phyloP scores from a whole-genome alignment of 352 stramenopile species.

The Lagenidium giganteum region DNA sequence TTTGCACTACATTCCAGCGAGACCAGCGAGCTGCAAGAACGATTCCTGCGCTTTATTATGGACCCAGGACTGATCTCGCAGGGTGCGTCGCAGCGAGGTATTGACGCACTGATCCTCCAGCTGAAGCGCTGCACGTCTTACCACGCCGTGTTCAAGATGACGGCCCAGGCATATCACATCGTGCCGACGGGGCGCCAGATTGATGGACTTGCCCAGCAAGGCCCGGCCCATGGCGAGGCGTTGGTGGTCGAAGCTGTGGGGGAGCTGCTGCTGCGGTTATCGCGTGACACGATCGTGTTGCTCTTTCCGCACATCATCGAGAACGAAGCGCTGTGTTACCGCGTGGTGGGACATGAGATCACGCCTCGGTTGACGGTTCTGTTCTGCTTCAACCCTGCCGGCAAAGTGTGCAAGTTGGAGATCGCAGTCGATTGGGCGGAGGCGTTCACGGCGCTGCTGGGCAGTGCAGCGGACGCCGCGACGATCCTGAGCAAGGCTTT shows the following conservation, averaged over 20 bases:
- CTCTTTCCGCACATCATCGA: constrained; percentile 60
- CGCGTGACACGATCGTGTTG: constrained; percentile 62
- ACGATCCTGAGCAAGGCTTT: constrained; percentile 34
- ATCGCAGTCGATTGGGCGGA: constrained; percentile 46
- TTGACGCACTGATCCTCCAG: constrained; percentile 54
- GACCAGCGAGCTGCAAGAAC: constrained; percentile 44
- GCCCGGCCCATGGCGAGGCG: constrained; percentile 8
- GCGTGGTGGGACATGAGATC: constrained; percentile 56
- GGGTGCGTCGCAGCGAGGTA: constrained; percentile 22
- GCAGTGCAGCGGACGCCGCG: constrained; percentile 22
- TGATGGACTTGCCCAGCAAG: too few species aligned
- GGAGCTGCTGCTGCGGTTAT: constrained; percentile 42
- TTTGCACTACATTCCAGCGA: constrained; percentile 67
- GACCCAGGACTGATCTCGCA: constrained; percentile 25
- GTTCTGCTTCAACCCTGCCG: constrained; percentile 49
- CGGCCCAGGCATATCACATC: constrained; percentile 10
- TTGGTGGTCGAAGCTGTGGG: constrained; percentile 33
- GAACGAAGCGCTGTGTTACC: constrained; percentile 39
- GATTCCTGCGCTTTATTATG: constrained; percentile 47
- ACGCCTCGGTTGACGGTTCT: constrained; percentile 35
- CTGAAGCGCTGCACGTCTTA: constrained; percentile 72
- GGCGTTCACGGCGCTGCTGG: constrained; percentile 45
- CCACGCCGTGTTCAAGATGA: constrained; percentile 45
- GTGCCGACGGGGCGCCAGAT: too few species aligned
- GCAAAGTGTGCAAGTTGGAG: constrained; percentile 52